Percentiles rank a stretch among this genome's conserved stretches.
phyloP scores from a whole-genome alignment of 208 protist species.

The Novymonas esmeraldas region DNA sequence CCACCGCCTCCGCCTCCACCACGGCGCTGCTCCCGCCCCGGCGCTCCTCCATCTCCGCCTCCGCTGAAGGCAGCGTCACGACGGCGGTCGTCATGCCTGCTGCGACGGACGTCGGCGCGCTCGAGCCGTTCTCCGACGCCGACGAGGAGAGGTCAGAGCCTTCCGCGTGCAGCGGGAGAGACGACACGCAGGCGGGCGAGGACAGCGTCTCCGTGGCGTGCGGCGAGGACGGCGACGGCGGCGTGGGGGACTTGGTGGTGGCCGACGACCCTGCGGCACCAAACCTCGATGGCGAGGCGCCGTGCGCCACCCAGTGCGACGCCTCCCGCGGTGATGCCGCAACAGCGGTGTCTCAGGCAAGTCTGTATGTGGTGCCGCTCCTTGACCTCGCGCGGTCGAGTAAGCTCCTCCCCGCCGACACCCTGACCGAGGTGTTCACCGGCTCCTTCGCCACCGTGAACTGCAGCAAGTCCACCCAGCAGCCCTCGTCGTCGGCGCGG shows the following conservation, averaged over 20 bases:
- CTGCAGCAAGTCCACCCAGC: slow-evolving; percentile 5
- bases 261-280: too few relatives aligned
- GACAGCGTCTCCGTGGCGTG: not conserved
- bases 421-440: not conserved
- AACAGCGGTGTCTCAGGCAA: not conserved
- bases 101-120: not conserved
- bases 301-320: too few relatives aligned
- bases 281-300: too few relatives aligned
- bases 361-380: too few relatives aligned
- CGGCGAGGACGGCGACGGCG: too few relatives aligned
- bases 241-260: too few relatives aligned
- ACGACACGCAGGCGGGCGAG: not conserved
- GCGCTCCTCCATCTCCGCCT: not conserved
- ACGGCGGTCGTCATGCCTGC: not conserved
- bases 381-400: not conserved
- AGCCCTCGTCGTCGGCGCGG: not conserved
- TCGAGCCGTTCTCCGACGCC: not conserved
- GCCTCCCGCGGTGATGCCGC: too few relatives aligned
- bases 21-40: not conserved
- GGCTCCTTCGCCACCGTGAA: not conserved
- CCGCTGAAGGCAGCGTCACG: not conserved
- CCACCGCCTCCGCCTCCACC: not conserved
- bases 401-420: not conserved
- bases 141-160: not conserved
- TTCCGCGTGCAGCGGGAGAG: not conserved